Evolutionary conservation across 1,284 basidiomycete species (phyloP).

Genomic region (Ganoderma sinense): DNA sequence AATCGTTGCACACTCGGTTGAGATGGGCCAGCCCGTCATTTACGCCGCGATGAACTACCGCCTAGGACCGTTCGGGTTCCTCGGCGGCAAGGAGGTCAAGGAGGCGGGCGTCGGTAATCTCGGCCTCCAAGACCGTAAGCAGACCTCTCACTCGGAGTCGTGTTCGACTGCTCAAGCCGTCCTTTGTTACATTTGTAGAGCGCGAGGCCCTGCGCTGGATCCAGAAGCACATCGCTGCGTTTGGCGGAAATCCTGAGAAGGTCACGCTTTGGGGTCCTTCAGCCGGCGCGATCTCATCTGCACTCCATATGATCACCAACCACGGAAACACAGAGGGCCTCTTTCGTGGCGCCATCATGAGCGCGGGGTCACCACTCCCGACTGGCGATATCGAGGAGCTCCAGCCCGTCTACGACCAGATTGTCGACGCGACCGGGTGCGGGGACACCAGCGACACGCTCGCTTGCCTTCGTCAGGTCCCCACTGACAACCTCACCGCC

Average conservation of each 20-base stretch:
- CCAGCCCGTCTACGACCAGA: conserved; percentile 44
- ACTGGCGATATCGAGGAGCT: conserved; percentile 38
- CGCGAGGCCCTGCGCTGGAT: background rate
- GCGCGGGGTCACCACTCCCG: conserved; percentile 45
- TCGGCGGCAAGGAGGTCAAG: conserved; percentile 54
- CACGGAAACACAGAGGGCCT: conserved; percentile 42
- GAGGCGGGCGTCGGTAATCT: conserved; percentile 43
- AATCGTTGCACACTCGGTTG: background rate
- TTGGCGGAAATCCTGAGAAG: background rate
- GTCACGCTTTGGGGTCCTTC: conserved; percentile 46
- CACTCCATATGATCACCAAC: conserved; percentile 43
- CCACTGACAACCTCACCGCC: conserved; percentile 42
- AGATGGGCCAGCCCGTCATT: conserved; percentile 6
- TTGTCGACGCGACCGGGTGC: conserved; percentile 44
- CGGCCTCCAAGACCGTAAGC: conserved; percentile 7
- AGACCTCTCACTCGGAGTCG: background rate
- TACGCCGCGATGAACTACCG: conserved; percentile 9
- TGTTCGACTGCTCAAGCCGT: background rate
- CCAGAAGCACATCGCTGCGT: background rate
- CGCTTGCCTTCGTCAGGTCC: conserved; percentile 50
- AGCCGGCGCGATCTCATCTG: conserved; percentile 47
- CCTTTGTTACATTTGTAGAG: too few species aligned
- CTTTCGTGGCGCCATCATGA: conserved; percentile 46
- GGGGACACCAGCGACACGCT: conserved; percentile 43
- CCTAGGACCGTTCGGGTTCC: conserved; percentile 46